Conservation (phyloP, 495 filamentous ascomycete genomes). For the Podospora comata region DNA sequence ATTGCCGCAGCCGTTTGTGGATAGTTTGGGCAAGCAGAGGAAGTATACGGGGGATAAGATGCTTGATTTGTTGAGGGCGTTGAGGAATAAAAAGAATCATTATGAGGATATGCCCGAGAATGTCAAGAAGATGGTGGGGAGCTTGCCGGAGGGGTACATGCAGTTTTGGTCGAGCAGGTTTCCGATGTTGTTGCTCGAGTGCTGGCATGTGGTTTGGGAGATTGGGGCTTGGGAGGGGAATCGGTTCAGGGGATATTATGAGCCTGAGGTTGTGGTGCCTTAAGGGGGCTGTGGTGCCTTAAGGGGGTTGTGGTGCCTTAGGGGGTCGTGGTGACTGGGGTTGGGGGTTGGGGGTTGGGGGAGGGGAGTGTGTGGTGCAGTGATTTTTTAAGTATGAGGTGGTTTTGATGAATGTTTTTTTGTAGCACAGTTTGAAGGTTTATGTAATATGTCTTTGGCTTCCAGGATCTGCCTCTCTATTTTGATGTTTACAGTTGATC, state of each 20-base stretch:
- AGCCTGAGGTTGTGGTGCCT: slow-evolving; percentile 25
- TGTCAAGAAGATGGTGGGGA: slow-evolving; percentile 75
- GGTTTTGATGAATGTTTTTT: no score
- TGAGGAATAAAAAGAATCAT: slow-evolving; percentile 95
- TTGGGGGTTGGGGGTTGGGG: no score
- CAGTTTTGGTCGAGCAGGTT: slow-evolving; percentile 81
- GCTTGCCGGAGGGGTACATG: slow-evolving; percentile 79
- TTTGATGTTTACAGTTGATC: no score
- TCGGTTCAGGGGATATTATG: slow-evolving; percentile 74
- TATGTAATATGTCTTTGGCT: no score
- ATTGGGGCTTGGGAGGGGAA: slow-evolving; percentile 62
- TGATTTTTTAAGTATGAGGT: no score
- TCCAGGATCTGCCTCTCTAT: no score
- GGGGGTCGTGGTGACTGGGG: no score
- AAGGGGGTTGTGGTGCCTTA: no score
- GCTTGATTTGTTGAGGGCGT: slow-evolving; percentile 80
- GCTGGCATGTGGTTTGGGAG: slow-evolving; percentile 69
- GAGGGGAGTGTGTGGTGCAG: no score
- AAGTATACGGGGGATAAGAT: slow-evolving; percentile 84
- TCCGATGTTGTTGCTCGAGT: slow-evolving; percentile 76
- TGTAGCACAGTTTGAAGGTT: no score
- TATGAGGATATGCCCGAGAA: slow-evolving; percentile 84
- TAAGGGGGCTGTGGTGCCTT: neutral
- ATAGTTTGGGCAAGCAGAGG: slow-evolving; percentile 86
- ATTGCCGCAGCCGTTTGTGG: slow-evolving; percentile 76